These are phyloP conservation scores for Teunomyces funiuensis DNA, from an alignment of 805 yeast species.

Conservation along the genomic window DNA sequence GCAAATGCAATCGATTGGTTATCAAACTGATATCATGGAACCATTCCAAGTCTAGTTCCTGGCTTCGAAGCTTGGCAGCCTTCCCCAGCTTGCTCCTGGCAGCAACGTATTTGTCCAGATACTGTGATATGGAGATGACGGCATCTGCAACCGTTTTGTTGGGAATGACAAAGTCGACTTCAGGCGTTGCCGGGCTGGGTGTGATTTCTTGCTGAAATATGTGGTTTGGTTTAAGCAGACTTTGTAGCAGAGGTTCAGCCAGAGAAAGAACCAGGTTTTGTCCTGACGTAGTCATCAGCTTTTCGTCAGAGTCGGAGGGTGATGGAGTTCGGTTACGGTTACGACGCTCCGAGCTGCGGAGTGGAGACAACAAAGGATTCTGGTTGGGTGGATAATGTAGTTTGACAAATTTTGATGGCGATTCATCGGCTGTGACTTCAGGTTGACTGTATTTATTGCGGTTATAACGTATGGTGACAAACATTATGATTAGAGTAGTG, in stretches of 20 bases:
- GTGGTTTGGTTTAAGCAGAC: background rate
- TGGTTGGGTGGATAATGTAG: conserved; percentile 5
- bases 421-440: background rate
- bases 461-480: conserved; percentile 4
- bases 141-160: conserved; percentile 11
- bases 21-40: conserved; percentile 21
- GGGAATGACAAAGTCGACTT: background rate
- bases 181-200: background rate
- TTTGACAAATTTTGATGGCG: conserved; percentile 9
- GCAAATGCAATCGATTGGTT: conserved; percentile 25
- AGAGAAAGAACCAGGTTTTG: background rate
- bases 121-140: conserved; percentile 8
- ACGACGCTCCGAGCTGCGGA: conserved; percentile 6
- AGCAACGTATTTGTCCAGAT: conserved; percentile 6
- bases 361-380: conserved; percentile 3
- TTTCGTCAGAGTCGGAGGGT: conserved; percentile 1
- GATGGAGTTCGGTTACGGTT: conserved; percentile 4
- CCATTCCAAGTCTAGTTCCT: conserved; percentile 20
- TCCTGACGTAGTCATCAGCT: background rate
- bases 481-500: background rate
- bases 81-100: background rate
- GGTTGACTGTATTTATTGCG: background rate
- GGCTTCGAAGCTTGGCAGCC: conserved; percentile 2
- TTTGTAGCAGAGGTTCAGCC: background rate
- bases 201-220: background rate